Conservation (phyloP, 345 rosid species). For the Streptanthus diversifolius region DNA sequence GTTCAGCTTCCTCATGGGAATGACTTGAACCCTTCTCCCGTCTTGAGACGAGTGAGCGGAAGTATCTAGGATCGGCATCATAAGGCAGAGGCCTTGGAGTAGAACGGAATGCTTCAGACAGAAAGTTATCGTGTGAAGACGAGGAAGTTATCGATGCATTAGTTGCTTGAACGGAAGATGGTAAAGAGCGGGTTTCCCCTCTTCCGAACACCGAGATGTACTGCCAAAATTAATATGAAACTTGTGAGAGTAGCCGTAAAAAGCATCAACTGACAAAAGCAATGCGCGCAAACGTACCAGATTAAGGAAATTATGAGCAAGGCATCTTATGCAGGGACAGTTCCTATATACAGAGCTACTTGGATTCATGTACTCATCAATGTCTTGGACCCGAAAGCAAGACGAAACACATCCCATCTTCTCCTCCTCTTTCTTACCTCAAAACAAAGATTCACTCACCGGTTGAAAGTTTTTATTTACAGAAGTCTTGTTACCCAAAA, state of each 20-base stretch:
- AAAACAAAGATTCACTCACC: neutral
- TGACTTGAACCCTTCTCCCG: slow-evolving; percentile 89
- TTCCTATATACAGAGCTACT: slow-evolving; percentile 67
- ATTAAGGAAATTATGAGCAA: slow-evolving; percentile 65
- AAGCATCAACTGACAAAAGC: neutral
- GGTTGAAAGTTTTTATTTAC: slow-evolving; percentile 14
- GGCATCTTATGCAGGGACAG: slow-evolving; percentile 76
- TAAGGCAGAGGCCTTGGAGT: slow-evolving; percentile 97
- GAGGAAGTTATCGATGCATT: slow-evolving; percentile 62
- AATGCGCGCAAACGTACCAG: slow-evolving; percentile 45
- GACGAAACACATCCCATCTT: slow-evolving; percentile 87
- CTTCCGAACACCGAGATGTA: slow-evolving; percentile 65
- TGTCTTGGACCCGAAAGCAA: slow-evolving; percentile 65
- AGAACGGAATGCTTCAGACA: slow-evolving; percentile 78
- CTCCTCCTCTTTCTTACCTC: slow-evolving; percentile 20
- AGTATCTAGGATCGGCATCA: slow-evolving; percentile 74
- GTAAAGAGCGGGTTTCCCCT: slow-evolving; percentile 69
- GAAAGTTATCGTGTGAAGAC: slow-evolving; percentile 72
- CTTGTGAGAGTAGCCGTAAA: neutral
- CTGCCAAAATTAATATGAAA: slow-evolving; percentile 37
- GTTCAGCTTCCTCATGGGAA: slow-evolving; percentile 73
- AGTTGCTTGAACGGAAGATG: slow-evolving; percentile 72
- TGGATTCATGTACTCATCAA: slow-evolving; percentile 77
- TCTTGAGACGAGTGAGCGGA: slow-evolving; percentile 50
- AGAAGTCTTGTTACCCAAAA: slow-evolving; percentile 16